phyloP scores from a whole-genome alignment of 2,329 filamentous ascomycete genomes.

The Passalora sequoiae region DNA sequence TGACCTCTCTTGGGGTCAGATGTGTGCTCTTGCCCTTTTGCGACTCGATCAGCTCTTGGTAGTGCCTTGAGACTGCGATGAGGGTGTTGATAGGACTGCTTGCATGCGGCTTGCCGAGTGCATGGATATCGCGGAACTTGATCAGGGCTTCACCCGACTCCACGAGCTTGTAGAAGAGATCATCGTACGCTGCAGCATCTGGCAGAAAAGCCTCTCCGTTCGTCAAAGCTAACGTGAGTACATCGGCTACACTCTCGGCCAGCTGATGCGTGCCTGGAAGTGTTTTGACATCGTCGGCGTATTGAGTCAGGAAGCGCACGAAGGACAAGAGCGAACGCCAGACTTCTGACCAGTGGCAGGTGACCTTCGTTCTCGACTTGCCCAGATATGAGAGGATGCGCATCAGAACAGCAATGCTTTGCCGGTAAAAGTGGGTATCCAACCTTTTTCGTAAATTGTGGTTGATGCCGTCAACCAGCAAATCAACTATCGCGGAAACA shows the following conservation, averaged over 20 bases:
- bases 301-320: slow-evolving; percentile 83
- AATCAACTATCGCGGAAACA: slow-evolving; percentile 72
- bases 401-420: slow-evolving; percentile 75
- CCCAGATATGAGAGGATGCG: slow-evolving; percentile 80
- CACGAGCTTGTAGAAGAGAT: slow-evolving; percentile 96
- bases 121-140: slow-evolving; percentile 77
- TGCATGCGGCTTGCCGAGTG: slow-evolving; percentile 35
- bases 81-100: slow-evolving; percentile 75
- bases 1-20: slow-evolving; percentile 77
- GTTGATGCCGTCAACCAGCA: slow-evolving; percentile 84
- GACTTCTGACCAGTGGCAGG: slow-evolving; percentile 92
- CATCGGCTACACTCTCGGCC: slow-evolving; percentile 70
- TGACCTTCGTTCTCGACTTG: slow-evolving; percentile 70
- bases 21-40: slow-evolving; percentile 52
- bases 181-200: slow-evolving; percentile 81
- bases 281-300: slow-evolving; percentile 68
- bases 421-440: slow-evolving; percentile 65
- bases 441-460: slow-evolving; percentile 85
- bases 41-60: slow-evolving; percentile 71
- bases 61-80: slow-evolving; percentile 77
- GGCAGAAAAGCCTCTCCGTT: slow-evolving; percentile 88
- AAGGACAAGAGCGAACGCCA: slow-evolving; percentile 86
- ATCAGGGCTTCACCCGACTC: slow-evolving; percentile 78
- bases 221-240: slow-evolving; percentile 78
- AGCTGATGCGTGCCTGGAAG: slow-evolving; percentile 66